These are phyloP conservation scores for Myxozyma nipponensis DNA, from an alignment of 805 yeast species.

Conservation along the genomic window DNA sequence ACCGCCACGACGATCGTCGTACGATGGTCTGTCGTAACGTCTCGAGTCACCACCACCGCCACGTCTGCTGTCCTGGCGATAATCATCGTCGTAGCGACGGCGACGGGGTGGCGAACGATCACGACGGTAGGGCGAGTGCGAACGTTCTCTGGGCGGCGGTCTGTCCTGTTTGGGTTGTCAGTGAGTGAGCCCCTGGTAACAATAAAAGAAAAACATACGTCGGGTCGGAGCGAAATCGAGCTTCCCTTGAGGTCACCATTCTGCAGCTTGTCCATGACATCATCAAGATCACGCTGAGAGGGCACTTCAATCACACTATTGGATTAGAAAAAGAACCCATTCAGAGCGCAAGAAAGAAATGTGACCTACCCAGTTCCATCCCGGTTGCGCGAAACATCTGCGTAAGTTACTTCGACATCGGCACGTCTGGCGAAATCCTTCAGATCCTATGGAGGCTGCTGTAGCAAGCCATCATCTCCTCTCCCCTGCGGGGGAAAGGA, in stretches of 20 bases:
- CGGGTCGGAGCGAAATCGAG: constrained; percentile 68
- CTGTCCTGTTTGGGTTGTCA: neutral
- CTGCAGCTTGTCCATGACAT: constrained; percentile 65
- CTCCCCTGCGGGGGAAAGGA: constrained; percentile 18
- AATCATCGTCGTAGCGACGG: constrained; percentile 33
- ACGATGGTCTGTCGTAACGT: constrained; percentile 40
- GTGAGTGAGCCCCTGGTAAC: neutral
- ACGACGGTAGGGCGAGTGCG: constrained; percentile 28
- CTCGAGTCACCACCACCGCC: constrained; percentile 42
- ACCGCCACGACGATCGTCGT: constrained; percentile 33
- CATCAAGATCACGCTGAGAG: constrained; percentile 65
- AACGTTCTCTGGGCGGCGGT: constrained; percentile 30
- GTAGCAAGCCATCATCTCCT: no score
- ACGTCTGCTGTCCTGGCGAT: constrained; percentile 24
- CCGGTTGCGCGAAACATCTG: constrained; percentile 38
- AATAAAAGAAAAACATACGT: constrained; percentile 39
- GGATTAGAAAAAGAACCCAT: neutral
- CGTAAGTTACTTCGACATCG: constrained; percentile 39
- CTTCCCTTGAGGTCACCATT: constrained; percentile 70
- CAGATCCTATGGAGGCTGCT: no score
- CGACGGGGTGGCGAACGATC: constrained; percentile 25
- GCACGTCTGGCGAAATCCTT: constrained; percentile 62
- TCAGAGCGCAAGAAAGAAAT: neutral
- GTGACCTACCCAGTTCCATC: constrained; percentile 37
- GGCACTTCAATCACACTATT: constrained; percentile 33